Evolutionary conservation across 495 filamentous ascomycete species (phyloP).

Genomic region (Podospora comata): DNA sequence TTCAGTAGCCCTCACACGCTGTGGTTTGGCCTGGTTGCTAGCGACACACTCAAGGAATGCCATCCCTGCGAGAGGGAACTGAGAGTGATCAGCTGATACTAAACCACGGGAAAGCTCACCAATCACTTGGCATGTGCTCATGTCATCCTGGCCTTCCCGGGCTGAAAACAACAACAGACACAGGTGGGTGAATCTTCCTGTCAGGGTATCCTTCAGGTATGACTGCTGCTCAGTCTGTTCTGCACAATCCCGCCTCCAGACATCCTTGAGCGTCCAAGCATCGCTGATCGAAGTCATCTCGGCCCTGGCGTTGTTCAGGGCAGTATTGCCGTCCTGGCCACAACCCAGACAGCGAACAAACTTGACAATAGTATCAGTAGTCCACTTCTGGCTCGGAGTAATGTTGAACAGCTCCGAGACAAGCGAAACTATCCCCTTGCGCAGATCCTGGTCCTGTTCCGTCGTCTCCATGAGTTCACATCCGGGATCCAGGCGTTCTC

Average conservation of each 20-base stretch:
- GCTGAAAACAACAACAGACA: neutral
- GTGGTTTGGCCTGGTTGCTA: neutral
- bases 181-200: neutral
- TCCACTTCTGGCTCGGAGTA: neutral
- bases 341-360: neutral
- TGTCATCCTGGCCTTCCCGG: neutral
- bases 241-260: neutral
- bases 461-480: neutral
- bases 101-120: neutral
- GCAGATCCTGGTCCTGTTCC: neutral
- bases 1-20: neutral
- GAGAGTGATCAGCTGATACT: slow-evolving; percentile 12
- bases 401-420: neutral
- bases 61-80: neutral
- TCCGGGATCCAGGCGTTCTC: neutral
- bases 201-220: neutral
- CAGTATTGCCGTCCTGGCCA: neutral
- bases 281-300: neutral
- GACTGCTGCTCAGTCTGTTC: neutral
- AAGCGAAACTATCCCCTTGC: neutral
- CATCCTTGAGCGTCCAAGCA: neutral
- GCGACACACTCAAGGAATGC: slow-evolving; percentile 22
- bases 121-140: neutral
- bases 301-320: neutral
- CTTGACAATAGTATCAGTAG: neutral